phyloP scores from a whole-genome alignment of 106 monocot species.

The Cymbidium sinense region DNA sequence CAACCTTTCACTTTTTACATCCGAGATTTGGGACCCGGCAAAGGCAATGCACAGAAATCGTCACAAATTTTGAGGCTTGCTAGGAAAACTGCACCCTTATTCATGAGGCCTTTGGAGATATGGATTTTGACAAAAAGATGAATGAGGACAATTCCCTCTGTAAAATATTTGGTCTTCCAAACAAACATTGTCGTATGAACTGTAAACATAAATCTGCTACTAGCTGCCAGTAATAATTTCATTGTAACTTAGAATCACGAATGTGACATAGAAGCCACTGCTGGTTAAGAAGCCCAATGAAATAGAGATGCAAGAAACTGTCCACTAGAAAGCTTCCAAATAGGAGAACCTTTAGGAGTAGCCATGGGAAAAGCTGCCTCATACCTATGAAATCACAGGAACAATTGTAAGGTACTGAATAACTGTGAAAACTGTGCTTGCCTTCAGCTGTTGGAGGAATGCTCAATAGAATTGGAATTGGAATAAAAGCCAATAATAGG shows the following conservation, averaged over 20 bases:
- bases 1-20: no score
- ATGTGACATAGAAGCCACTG: background rate
- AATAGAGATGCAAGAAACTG: background rate
- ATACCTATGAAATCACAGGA: background rate
- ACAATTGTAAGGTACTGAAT: background rate
- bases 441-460: background rate
- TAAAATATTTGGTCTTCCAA: no score
- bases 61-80: no score
- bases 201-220: no score
- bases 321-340: background rate
- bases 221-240: no score
- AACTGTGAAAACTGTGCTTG: background rate
- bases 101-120: no score
- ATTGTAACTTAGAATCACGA: background rate
- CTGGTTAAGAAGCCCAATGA: slow-evolving; percentile 1
- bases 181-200: no score
- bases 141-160: no score
- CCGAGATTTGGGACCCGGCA: no score
- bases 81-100: no score
- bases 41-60: no score
- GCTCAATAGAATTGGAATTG: background rate
- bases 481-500: background rate
- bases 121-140: no score
- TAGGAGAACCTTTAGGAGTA: background rate
- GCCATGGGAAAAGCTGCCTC: background rate